A percentile compares a stretch with the other conserved stretches of the same genome.
Evolutionary conservation across 192 early-diverging fungal species (phyloP).

Genomic region (Backusella australiensis): DNA sequence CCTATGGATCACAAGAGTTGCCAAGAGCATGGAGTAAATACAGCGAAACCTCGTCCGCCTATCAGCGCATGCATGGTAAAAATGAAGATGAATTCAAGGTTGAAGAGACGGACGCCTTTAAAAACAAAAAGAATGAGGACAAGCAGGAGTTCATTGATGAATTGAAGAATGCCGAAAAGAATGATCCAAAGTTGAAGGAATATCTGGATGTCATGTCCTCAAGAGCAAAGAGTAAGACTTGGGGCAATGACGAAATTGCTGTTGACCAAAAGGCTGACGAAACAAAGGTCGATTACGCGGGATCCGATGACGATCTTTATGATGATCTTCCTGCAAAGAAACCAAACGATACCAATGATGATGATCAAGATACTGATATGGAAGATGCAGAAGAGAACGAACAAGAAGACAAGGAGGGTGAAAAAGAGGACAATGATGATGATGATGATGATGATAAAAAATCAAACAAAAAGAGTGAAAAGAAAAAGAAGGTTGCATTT

Average conservation of each 20-base stretch:
- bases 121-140: conserved; percentile 40
- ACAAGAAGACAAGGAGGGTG: conserved; percentile 20
- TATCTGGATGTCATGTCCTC: conserved; percentile 89
- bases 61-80: conserved; percentile 45
- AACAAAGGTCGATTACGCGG: conserved; percentile 37
- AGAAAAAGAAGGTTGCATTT: background rate
- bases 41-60: conserved; percentile 80
- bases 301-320: conserved; percentile 70
- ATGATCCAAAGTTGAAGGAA: conserved; percentile 86
- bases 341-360: conserved; percentile 37
- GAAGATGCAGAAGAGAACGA: conserved; percentile 24
- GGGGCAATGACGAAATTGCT: conserved; percentile 86
- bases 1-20: conserved; percentile 78
- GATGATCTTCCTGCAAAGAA: conserved; percentile 61
- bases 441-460: background rate
- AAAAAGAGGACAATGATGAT: conserved; percentile 13
- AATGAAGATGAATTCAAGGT: conserved; percentile 20
- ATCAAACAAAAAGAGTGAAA: conserved; percentile 13
- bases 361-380: conserved; percentile 25
- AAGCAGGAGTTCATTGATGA: conserved; percentile 47
- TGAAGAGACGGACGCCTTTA: conserved; percentile 37
- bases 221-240: conserved; percentile 72
- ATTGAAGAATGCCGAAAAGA: conserved; percentile 55
- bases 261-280: conserved; percentile 36
- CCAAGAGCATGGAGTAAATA: conserved; percentile 91